Base-by-base conservation (phyloP, 768 basidiomycete species). In the Mycena haematopus region DNA sequence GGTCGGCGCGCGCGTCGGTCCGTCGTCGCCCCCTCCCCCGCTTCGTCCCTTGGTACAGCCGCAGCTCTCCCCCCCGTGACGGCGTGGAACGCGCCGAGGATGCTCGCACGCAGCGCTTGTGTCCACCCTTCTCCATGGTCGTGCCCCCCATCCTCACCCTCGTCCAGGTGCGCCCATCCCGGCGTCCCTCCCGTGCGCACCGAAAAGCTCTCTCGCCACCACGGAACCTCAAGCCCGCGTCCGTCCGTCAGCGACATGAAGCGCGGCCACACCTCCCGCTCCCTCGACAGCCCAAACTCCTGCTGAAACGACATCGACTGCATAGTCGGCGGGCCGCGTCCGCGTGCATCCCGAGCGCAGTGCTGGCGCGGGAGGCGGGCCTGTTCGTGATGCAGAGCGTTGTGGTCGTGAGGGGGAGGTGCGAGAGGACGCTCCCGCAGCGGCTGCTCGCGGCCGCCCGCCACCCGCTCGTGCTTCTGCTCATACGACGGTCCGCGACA, bases 371-470 rank as follows among this genome's bases (percentile, higher is more conserved):
- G 2, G 47, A 47, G 5, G 25, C 8, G 2, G 76, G 69, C 55
- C 79, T 72, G 67, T 86, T 86, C 27, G 82, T 74, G 50, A 86
- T 79, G 49, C 77, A 79, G 19, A 86, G 75, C 3, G 79, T 77
- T 38, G 69, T n/a, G n/a, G n/a, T 68, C 35, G 68, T 67, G 55
- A 73, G 77, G 44, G 29, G 54, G 6, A 63, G 58, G 19, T 56
- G 50, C 45, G 62, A 60, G 38, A 50, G 47, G 22, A 66, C 51
- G 40, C 65, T 66, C 11, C 65, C 65, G 52, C 47, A 60, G 19
- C 66, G 62, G 33, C 66, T 67, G 52, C 59, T 67, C 19, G 51
- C 54, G 6, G 46, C 38, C 24, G 22, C 40, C 14, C 49, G 15
- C 27, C 22, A 21, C 36, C 49, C 29, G 69, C 22, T 31, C 22